Conservation (phyloP, 2,329 filamentous ascomycete species). For the Aspergillus vadensis region DNA sequence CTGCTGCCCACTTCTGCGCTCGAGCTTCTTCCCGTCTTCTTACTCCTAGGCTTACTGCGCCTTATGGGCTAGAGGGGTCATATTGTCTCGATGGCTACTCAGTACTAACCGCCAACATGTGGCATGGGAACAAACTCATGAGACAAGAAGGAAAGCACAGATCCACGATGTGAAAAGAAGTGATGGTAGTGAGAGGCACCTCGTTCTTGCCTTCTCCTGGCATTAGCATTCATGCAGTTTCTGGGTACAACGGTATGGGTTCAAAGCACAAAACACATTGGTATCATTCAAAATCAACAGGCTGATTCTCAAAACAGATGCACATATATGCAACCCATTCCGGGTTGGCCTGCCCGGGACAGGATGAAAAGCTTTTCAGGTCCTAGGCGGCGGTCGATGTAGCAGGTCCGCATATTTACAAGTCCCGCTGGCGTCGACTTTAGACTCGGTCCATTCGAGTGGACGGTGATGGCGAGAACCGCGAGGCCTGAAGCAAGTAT, state of each 20-base stretch:
- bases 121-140: too few relatives aligned
- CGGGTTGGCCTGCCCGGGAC: background rate
- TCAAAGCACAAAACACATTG: background rate
- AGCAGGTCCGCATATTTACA: background rate
- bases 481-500: background rate
- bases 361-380: too few relatives aligned
- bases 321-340: background rate
- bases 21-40: background rate
- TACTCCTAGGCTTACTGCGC: background rate
- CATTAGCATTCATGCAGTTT: background rate
- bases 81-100: background rate
- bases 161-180: background rate
- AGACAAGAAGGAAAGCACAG: background rate
- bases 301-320: conserved; percentile 5
- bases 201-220: background rate
- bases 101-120: too few relatives aligned
- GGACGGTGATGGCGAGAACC: background rate
- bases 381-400: background rate
- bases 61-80: background rate
- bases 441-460: background rate
- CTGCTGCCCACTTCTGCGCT: background rate
- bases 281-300: conserved; percentile 1
- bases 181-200: background rate
- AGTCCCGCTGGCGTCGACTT: background rate
- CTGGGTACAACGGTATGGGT: background rate